Conservation (phyloP, 345 rosid species). For the Aethionema arabicum region DNA sequence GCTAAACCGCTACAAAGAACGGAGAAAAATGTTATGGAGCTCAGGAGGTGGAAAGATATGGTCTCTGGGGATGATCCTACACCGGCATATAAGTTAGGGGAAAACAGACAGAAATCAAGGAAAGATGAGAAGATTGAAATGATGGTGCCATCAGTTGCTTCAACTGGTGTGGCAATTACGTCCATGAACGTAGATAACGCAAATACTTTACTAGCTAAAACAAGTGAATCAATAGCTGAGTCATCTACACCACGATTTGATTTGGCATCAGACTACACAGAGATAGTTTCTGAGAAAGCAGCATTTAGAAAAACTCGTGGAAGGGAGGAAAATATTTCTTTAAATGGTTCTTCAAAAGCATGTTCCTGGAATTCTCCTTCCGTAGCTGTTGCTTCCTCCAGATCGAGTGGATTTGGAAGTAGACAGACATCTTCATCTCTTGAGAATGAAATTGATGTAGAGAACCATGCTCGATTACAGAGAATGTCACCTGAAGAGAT, state of each 20-base stretch:
- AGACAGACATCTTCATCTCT: conserved; percentile 45
- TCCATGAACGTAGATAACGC: conserved; percentile 40
- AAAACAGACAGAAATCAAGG: conserved; percentile 8
- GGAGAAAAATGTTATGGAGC: conserved; percentile 55
- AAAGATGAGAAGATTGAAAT: conserved; percentile 28
- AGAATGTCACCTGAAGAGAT: conserved; percentile 76
- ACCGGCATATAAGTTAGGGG: conserved; percentile 18
- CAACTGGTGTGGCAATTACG: conserved; percentile 21
- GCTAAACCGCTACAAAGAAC: conserved; percentile 73
- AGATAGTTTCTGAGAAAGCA: conserved; percentile 27
- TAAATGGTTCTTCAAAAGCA: conserved; percentile 17
- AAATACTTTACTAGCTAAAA: conserved; percentile 16
- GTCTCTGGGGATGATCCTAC: conserved; percentile 32
- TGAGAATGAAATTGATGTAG: conserved; percentile 76
- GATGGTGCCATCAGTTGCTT: conserved; percentile 7
- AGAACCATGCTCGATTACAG: conserved; percentile 60
- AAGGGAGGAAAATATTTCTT: conserved; percentile 24
- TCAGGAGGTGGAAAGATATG: conserved; percentile 54
- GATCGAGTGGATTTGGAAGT: conserved; percentile 33
- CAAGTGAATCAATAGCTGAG: conserved; percentile 21
- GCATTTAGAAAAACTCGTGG: background rate
- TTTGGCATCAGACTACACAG: conserved; percentile 34
- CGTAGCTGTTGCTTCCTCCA: conserved; percentile 31
- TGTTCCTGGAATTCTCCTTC: conserved; percentile 17
- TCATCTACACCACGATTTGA: conserved; percentile 15